Evolutionary conservation across 164 flowering plant genomes (phyloP), one percentile per base, ranked within the genome.

Genomic region (Umbilicus rupestris): DNA sequence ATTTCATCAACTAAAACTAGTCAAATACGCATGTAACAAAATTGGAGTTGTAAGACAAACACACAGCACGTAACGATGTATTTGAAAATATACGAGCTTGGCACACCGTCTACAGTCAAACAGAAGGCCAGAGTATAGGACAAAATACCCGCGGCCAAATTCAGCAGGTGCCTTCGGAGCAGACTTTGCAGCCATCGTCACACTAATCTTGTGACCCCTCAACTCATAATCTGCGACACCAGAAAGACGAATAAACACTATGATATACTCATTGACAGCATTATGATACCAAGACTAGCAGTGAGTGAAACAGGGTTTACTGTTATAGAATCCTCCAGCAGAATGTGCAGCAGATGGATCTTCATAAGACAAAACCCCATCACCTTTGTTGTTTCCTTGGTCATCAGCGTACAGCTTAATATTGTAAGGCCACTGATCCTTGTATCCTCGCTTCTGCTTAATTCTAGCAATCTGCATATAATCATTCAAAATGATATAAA

Each of bases 301-400:
- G 29, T 14, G 42, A 65, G 57, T 62, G 12, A 29, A 1, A 17
- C 5, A 31, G 22, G 24, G 68, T 73, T 37, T 82, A 91, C 98
- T 75, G 66, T 90, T 88, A 71, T 78, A 92, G 71, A 92, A 95
- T 3, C 96, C 92, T 28, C 97, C 97, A 59, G 97, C 99, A 70
- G 97, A 81, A 78, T 95, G 99, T 19, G 99, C 99, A 29, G 99
- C 99, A 66, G 84, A 80, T n/a, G 99, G 99, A 75, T 95, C 99
- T 73, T 95, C 99, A 80, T 92, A 92, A 5, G 90, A 71, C 68
- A 92, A 75, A 73, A 66, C 74, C 30, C 83, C 99, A 84, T 95
- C 99, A 19, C 99, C 99, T 77, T 95, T 95, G 71, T 78, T 80
- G 17, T 95, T 90, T 62, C 99, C 97, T 66, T 65, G 62, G 30